Evolutionary conservation across 768 basidiomycete species (phyloP), one percentile per base, ranked within the genome.

Genomic region (Neoboletus magnificus): DNA sequence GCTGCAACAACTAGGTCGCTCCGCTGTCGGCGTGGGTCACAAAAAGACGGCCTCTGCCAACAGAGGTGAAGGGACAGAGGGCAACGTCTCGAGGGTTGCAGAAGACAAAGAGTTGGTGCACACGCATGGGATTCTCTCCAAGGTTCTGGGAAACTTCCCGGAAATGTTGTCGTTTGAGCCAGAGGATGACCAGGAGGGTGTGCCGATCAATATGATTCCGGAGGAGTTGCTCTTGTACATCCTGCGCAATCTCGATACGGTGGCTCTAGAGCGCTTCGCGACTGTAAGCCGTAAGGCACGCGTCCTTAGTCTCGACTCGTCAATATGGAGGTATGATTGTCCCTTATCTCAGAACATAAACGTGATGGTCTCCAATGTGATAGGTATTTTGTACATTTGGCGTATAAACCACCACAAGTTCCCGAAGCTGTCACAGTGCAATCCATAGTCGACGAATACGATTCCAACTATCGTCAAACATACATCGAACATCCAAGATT

Each of bases 401-500:
- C 84, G 3, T 93, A 94, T 67, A 83, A 78, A 57, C 83, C 87
- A 7, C 92, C 93, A 35, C 91, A 93, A 65, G 77, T 95, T 45
- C 62, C 80, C 3, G 76, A 80, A 33, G 67, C 76, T n/a, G 74
- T 81, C 25, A 66, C 73, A n/a, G 59, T 89, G 54, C 66, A 75
- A 44, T 65, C 74, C 2, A 74, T 91, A 23, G 73, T 84, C 13
- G 70, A 77, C 22, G 72, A 70, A n/a, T 85, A 83, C 67, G 66
- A 70, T 46, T 79, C 74, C 47, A 83, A 91, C 67, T 93, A 84
- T 72, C 81, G 94, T 37, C 85, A 84, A 20, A 73, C 89, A 10
- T 91, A 82, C 68, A 81, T 96, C 41, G 89, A 93, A 69, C 89
- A 92, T 54, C 92, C 93, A 15, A 82, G 94, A 45, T 69, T 96